These are phyloP conservation scores for Aspergillus aculeatinus DNA, from an alignment of 2,329 filamentous ascomycete species.

Conservation along the genomic window DNA sequence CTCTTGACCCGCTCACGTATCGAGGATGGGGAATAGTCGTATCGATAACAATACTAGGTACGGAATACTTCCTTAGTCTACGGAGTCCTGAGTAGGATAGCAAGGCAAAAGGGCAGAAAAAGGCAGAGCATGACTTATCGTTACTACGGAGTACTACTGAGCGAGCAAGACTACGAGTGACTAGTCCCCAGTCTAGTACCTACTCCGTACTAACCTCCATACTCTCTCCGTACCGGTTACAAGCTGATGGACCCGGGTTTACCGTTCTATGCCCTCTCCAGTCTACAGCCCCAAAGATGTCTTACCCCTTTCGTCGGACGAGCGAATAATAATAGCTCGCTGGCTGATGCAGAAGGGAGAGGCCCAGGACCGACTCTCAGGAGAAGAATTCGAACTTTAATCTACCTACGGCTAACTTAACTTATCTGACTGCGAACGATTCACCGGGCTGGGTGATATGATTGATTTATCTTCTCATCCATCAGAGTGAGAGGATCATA, in stretches of 20 bases:
- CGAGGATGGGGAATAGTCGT: slow-evolving; percentile 5
- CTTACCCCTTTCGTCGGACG: slow-evolving; percentile 16
- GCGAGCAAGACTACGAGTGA: slow-evolving; percentile 1
- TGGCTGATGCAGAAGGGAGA: slow-evolving; percentile 10
- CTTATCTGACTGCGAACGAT: background rate
- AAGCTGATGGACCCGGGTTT: slow-evolving; percentile 1
- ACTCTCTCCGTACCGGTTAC: slow-evolving; percentile 8
- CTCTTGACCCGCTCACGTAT: slow-evolving; percentile 4
- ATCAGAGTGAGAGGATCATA: background rate
- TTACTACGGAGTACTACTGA: background rate
- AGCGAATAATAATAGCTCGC: slow-evolving; percentile 14
- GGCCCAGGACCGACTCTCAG: slow-evolving; percentile 8
- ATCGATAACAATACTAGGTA: background rate
- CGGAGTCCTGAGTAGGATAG: background rate
- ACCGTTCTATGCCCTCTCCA: slow-evolving; percentile 1
- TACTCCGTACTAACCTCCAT: background rate
- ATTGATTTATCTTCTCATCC: background rate
- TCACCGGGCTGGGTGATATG: background rate
- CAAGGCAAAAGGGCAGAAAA: background rate
- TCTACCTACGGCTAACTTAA: slow-evolving; percentile 1
- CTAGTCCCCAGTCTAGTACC: slow-evolving; percentile 4
- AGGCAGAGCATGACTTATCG: background rate
- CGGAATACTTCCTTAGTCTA: background rate
- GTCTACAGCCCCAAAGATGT: slow-evolving; percentile 15
- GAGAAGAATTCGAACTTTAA: slow-evolving; percentile 15